Conservation (phyloP, 306 rosid genomes). For the Cucurbita ficifolia region DNA sequence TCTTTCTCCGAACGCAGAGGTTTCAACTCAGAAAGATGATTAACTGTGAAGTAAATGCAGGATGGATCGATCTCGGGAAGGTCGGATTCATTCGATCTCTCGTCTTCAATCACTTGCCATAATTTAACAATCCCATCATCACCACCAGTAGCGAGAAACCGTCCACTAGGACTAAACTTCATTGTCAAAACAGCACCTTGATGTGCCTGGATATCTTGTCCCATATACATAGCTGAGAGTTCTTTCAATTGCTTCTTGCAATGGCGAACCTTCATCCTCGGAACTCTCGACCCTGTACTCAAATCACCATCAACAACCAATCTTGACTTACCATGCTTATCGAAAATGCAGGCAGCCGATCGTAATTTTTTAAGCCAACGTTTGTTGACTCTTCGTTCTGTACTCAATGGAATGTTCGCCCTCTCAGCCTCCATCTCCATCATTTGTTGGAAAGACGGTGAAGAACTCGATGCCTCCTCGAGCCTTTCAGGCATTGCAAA, state of each 20-base stretch:
- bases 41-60: conserved; percentile 69
- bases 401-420: neutral
- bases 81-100: conserved; percentile 61
- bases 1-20: conserved; percentile 65
- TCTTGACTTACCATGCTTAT: conserved; percentile 18
- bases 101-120: conserved; percentile 88
- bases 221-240: conserved; percentile 74
- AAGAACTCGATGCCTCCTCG: conserved; percentile 13
- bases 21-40: conserved; percentile 56
- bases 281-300: conserved; percentile 29
- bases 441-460: conserved; percentile 20
- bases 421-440: conserved; percentile 19
- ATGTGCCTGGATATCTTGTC: conserved; percentile 87
- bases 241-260: conserved; percentile 52
- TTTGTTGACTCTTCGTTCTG: conserved; percentile 23
- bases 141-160: conserved; percentile 84
- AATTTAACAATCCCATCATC: conserved; percentile 68
- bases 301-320: conserved; percentile 9
- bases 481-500: conserved; percentile 18
- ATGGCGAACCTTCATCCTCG: conserved; percentile 63
- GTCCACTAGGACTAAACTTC: conserved; percentile 96
- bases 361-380: conserved; percentile 53
- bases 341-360: conserved; percentile 51
- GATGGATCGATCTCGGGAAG: conserved; percentile 74
- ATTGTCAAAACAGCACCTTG: conserved; percentile 70